These are phyloP conservation scores for Botrytis tulipae DNA, from an alignment of 2,329 filamentous ascomycete species.

Conservation along the genomic window DNA sequence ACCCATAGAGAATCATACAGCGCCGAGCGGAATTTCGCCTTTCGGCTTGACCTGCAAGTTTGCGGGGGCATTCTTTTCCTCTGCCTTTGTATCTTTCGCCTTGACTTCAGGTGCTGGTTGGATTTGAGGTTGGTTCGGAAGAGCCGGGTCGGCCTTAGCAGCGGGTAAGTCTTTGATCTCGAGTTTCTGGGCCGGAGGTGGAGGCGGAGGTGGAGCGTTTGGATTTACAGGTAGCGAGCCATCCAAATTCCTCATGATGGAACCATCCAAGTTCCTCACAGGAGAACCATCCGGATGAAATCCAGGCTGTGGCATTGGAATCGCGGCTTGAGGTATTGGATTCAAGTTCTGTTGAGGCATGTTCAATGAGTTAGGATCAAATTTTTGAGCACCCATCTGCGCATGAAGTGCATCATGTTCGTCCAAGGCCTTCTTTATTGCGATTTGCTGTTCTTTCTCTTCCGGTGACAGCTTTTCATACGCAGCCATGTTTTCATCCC, in stretches of 20 bases:
- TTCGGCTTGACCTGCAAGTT: background rate
- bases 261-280: slow-evolving; percentile 4
- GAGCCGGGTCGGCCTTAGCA: background rate
- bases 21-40: background rate
- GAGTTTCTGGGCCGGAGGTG: background rate
- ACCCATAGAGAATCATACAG: background rate
- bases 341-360: slow-evolving; percentile 8
- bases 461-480: slow-evolving; percentile 58
- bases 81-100: background rate
- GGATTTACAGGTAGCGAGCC: slow-evolving; percentile 9
- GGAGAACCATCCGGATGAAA: slow-evolving; percentile 4
- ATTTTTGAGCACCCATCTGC: slow-evolving; percentile 8
- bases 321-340: background rate
- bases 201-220: background rate
- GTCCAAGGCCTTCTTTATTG: slow-evolving; percentile 29
- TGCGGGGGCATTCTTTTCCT: background rate
- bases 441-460: slow-evolving; percentile 51
- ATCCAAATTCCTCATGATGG: slow-evolving; percentile 3
- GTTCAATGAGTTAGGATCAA: background rate
- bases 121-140: background rate
- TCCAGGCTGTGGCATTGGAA: background rate
- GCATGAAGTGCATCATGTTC: slow-evolving; percentile 23
- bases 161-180: background rate
- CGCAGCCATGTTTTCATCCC: slow-evolving; percentile 62
- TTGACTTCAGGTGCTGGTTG: background rate